Percentiles rank a stretch among this genome's conserved stretches.
phyloP scores from a whole-genome alignment of 805 yeast genomes.

The Metschnikowia reukaufii region DNA sequence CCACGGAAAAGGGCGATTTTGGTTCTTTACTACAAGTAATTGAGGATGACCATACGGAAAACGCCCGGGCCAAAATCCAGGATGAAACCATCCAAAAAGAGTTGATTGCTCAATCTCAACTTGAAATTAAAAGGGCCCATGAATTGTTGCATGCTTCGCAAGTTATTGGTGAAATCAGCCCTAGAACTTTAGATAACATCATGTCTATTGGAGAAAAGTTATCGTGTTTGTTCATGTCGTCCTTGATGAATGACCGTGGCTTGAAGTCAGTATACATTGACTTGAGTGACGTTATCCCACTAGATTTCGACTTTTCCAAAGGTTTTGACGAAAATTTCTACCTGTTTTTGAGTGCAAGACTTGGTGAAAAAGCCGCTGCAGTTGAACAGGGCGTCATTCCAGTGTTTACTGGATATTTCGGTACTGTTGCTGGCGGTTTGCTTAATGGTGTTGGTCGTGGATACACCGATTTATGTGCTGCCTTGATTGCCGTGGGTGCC shows the following conservation, averaged over 20 bases:
- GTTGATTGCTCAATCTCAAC: slow-evolving; percentile 58
- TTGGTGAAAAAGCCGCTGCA: slow-evolving; percentile 50
- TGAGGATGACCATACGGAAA: slow-evolving; percentile 72
- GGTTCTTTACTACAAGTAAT: slow-evolving; percentile 61
- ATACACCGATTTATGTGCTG: slow-evolving; percentile 97
- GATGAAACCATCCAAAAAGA: slow-evolving; percentile 45
- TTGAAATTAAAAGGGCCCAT: slow-evolving; percentile 66
- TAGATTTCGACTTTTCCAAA: slow-evolving; percentile 52
- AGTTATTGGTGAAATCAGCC: slow-evolving; percentile 86
- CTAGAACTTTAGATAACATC: slow-evolving; percentile 84
- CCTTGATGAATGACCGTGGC: slow-evolving; percentile 81
- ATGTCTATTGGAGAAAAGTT: slow-evolving; percentile 94
- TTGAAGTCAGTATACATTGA: slow-evolving; percentile 76
- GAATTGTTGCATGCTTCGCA: slow-evolving; percentile 82
- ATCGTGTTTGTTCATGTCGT: slow-evolving; percentile 85
- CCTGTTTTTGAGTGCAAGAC: slow-evolving; percentile 49
- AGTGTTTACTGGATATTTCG: slow-evolving; percentile 94
- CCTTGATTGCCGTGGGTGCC: slow-evolving; percentile 89
- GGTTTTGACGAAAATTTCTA: slow-evolving; percentile 72
- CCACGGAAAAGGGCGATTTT: slow-evolving; percentile 61
- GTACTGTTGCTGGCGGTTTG: slow-evolving; percentile 93
- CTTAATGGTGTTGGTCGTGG: slow-evolving; percentile 95
- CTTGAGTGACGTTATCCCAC: slow-evolving; percentile 68
- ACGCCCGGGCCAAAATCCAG: slow-evolving; percentile 59
- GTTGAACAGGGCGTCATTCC: slow-evolving; percentile 59